Conservation (phyloP, 805 yeast genomes). For the Myxozyma melibiosi region DNA sequence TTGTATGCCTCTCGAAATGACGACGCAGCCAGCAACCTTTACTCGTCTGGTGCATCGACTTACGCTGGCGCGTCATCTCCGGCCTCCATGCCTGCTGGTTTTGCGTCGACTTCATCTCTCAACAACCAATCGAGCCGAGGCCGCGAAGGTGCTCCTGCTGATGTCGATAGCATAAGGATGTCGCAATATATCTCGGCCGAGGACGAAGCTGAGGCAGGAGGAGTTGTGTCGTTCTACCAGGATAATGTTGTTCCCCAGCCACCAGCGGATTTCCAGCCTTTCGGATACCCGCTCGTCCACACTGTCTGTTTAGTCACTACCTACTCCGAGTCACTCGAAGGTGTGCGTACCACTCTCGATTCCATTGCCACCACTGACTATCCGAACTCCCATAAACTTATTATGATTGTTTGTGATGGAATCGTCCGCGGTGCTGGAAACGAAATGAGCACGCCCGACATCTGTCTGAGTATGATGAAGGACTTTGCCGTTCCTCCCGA, state of each 20-base stretch:
- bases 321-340: constrained; percentile 88
- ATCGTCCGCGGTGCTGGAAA: constrained; percentile 93
- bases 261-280: constrained; percentile 85
- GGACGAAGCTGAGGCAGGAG: constrained; percentile 16
- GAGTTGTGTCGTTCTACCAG: constrained; percentile 42
- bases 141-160: constrained; percentile 27
- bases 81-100: constrained; percentile 1
- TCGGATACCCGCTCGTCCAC: constrained; percentile 75
- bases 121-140: constrained; percentile 17
- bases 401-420: constrained; percentile 90
- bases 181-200: constrained; percentile 15
- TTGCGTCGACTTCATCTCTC: constrained; percentile 13
- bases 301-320: constrained; percentile 82
- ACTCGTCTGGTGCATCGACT: constrained; percentile 13
- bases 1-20: constrained; percentile 18
- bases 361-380: constrained; percentile 93
- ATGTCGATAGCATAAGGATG: constrained; percentile 19
- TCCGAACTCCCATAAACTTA: constrained; percentile 90
- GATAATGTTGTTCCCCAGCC: constrained; percentile 90
- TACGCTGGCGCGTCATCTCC: constrained; percentile 18
- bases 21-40: constrained; percentile 15
- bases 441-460: constrained; percentile 84
- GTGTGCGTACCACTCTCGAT: constrained; percentile 84
- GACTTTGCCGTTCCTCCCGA: constrained; percentile 71
- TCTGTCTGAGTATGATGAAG: constrained; percentile 82